Evolutionary conservation across 768 basidiomycete genomes (phyloP).

Genomic region (Naganishia onofrii): DNA sequence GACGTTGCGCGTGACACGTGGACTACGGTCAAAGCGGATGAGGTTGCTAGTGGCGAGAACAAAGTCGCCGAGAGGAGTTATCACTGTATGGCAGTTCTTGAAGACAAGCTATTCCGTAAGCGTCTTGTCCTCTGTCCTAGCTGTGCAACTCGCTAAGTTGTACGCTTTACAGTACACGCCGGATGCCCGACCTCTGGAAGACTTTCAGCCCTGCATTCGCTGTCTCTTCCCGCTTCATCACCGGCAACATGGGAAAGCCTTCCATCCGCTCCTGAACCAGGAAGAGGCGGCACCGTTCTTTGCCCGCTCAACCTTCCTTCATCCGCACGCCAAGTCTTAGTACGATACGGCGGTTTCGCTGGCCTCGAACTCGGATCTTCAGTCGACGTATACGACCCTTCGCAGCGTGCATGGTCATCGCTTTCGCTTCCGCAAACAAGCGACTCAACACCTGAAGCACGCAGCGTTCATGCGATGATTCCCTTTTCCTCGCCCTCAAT

Average conservation of each 20-base stretch:
- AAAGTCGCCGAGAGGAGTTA: slow-evolving; percentile 51
- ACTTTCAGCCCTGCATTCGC: slow-evolving; percentile 51
- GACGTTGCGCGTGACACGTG: slow-evolving; percentile 41
- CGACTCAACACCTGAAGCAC: slow-evolving; percentile 45
- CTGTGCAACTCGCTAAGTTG: slow-evolving; percentile 35
- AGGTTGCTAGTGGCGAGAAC: slow-evolving; percentile 38
- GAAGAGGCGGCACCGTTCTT: slow-evolving; percentile 56
- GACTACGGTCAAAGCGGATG: slow-evolving; percentile 36
- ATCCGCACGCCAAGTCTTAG: slow-evolving; percentile 39
- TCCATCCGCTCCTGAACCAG: slow-evolving; percentile 51
- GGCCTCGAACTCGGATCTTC: slow-evolving; percentile 52
- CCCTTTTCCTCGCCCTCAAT: slow-evolving; percentile 37
- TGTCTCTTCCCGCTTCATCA: slow-evolving; percentile 51
- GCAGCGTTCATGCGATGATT: slow-evolving; percentile 53
- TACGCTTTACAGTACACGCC: slow-evolving; percentile 54
- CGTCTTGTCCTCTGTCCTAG: slow-evolving; percentile 14
- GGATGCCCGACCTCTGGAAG: slow-evolving; percentile 55
- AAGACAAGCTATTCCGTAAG: slow-evolving; percentile 39
- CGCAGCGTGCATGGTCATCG: slow-evolving; percentile 12
- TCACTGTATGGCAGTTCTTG: slow-evolving; percentile 50
- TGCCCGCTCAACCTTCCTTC: slow-evolving; percentile 38
- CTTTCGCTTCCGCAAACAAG: neutral
- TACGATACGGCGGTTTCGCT: slow-evolving; percentile 55
- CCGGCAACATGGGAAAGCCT: slow-evolving; percentile 20
- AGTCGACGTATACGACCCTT: slow-evolving; percentile 53